These are phyloP conservation scores for Dipteronia sinensis DNA, from an alignment of 345 rosid species.

Conservation along the genomic window DNA sequence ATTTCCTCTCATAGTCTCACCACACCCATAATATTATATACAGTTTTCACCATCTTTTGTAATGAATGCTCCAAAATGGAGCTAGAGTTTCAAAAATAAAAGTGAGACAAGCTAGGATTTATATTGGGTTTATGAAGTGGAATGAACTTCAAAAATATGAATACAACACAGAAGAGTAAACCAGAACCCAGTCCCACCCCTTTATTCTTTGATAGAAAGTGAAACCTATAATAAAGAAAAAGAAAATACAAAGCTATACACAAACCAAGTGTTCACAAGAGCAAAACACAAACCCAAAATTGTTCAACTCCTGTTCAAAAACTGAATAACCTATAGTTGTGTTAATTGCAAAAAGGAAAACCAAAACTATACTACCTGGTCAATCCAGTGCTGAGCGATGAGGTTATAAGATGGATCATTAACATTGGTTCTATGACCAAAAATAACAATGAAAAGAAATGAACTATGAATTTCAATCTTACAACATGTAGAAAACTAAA, in stretches of 20 bases:
- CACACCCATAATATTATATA: not conserved
- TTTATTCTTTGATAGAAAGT: not conserved
- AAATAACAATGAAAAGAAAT: conserved; percentile 4
- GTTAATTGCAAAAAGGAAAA: not conserved
- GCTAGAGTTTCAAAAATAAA: not conserved
- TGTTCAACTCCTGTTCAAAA: not conserved
- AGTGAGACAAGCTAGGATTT: not conserved
- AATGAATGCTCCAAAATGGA: not conserved
- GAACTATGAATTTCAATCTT: not conserved
- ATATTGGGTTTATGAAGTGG: not conserved
- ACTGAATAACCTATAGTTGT: too few species aligned
- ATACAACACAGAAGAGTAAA: not conserved
- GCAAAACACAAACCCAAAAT: not conserved
- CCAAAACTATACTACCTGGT: not conserved
- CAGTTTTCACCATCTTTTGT: not conserved
- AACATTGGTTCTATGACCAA: not conserved
- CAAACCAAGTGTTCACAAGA: not conserved
- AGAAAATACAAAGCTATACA: not conserved
- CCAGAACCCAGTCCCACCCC: not conserved
- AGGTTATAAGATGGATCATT: not conserved
- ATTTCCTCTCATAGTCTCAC: not conserved
- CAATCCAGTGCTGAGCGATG: not conserved
- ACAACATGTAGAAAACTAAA: not conserved
- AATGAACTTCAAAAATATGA: not conserved
- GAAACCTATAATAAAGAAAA: not conserved